phyloP scores from a whole-genome alignment of 495 filamentous ascomycete species.

The Podospora fimiseda region DNA sequence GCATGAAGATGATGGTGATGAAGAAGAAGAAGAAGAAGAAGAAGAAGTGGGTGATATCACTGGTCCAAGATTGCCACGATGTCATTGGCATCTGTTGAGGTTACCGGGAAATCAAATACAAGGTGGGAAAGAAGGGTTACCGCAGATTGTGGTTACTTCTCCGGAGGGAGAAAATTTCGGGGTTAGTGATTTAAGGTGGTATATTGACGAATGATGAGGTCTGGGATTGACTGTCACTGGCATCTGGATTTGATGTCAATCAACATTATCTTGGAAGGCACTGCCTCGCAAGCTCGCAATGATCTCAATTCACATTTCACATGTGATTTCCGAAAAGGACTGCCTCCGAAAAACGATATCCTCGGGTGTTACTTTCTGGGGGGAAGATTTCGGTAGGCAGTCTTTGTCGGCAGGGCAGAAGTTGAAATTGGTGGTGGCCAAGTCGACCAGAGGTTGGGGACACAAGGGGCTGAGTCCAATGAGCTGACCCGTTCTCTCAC shows the following conservation, averaged over 20 bases:
- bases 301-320: not conserved
- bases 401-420: not conserved
- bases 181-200: not conserved
- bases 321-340: not conserved
- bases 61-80: not conserved
- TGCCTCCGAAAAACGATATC: not conserved
- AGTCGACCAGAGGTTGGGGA: not conserved
- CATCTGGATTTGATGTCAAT: too few species aligned
- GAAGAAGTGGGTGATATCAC: not conserved
- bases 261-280: too few species aligned
- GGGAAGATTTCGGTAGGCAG: not conserved
- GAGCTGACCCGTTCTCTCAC: not conserved
- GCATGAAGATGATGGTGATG: not conserved
- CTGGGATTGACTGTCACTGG: too few species aligned
- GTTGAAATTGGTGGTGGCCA: conserved; percentile 6
- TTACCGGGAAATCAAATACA: not conserved
- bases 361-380: not conserved
- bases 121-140: not conserved
- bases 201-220: not conserved
- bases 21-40: too few species aligned
- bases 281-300: too few species aligned
- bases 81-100: not conserved
- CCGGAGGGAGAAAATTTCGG: not conserved
- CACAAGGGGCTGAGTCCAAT: not conserved
- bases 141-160: not conserved